Evolutionary conservation across 2,329 filamentous ascomycete genomes (phyloP), one percentile per base, ranked within the genome.

Genomic region (Emericellopsis cladophorae): DNA sequence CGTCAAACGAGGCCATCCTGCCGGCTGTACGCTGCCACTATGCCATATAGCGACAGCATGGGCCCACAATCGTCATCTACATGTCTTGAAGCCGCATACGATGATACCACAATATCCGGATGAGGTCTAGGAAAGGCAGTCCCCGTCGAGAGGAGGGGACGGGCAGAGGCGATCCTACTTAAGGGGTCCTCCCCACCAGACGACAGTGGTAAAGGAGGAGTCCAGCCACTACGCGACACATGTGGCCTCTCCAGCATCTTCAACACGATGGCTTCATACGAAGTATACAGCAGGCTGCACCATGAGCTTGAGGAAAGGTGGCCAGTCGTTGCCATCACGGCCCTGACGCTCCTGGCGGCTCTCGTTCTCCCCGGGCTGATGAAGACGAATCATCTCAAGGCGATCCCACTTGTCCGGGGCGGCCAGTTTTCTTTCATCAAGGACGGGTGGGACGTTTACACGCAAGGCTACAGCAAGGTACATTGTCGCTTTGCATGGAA

Each of bases 381-480:
- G 16, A 32, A 21, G 21, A 10, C 7, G 10, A 26, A 42, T 23
- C 40, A 34, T 15, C 23, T 40, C 31, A 21, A 31, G n/a, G 22
- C 12, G 12, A 34, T 40, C 15, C 39, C 39, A 7, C 8, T 24
- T 3, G 31, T 40, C 4, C 10, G 31, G 2, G 21, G 16, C 16
- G 32, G 39, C 5, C 39, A 24, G 5, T 34, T 22, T 7, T 8
- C 7, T 7, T 40, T 21, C 12, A 5, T 40, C 5, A 34, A 34
- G 10, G 40, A 29, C n/a, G 31, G 40, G 3, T 41, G 32, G 33
- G 11, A 12, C 7, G 6, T 38, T 7, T 42, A 42, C n/a, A 16
- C 14, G 4, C 35, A 42, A 23, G 40, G 40, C 35, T 42, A 42
- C 29, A 32, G 31, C 15, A 37, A 42, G 40, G 40, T 41, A 14